Evolutionary conservation across 257 asterid genomes (phyloP).

Genomic region (Cinchona pubescens): DNA sequence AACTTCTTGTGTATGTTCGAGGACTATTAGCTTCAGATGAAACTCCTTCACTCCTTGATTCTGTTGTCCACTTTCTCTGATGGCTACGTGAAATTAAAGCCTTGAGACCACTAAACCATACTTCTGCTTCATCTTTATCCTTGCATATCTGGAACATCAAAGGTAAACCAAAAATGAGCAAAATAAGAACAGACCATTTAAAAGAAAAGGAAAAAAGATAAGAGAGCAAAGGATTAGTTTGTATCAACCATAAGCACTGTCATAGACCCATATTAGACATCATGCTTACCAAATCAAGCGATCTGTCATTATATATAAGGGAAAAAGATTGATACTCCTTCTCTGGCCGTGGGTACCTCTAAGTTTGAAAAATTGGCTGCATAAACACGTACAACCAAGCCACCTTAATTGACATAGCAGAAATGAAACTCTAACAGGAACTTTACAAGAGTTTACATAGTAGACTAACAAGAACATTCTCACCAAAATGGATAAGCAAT

Average conservation of each 20-base stretch:
- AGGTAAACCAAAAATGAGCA: slow-evolving; percentile 17
- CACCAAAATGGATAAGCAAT: background rate
- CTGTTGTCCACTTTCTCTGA: slow-evolving; percentile 84
- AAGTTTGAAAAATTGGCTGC: slow-evolving; percentile 91
- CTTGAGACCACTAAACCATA: slow-evolving; percentile 94
- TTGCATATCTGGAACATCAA: slow-evolving; percentile 66
- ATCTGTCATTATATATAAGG: slow-evolving; percentile 81
- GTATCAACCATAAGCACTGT: background rate
- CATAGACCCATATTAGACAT: slow-evolving; percentile 19
- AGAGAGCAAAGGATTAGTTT: background rate
- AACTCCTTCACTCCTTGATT: slow-evolving; percentile 84
- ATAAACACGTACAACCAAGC: slow-evolving; percentile 22
- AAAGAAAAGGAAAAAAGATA: background rate
- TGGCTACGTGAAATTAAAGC: slow-evolving; percentile 79
- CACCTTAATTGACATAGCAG: slow-evolving; percentile 20
- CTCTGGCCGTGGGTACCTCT: slow-evolving; percentile 93
- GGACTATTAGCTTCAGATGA: slow-evolving; percentile 93
- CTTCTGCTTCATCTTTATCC: slow-evolving; percentile 98
- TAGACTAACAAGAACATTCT: background rate
- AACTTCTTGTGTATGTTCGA: slow-evolving; percentile 74
- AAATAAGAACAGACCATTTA: slow-evolving; percentile 15
- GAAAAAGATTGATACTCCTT: slow-evolving; percentile 96
- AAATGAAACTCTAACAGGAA: slow-evolving; percentile 1
- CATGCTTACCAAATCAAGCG: slow-evolving; percentile 82
- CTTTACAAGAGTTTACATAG: background rate